phyloP scores from a whole-genome alignment of 2,329 filamentous ascomycete species.

The Torrubiellomyces zombiae region DNA sequence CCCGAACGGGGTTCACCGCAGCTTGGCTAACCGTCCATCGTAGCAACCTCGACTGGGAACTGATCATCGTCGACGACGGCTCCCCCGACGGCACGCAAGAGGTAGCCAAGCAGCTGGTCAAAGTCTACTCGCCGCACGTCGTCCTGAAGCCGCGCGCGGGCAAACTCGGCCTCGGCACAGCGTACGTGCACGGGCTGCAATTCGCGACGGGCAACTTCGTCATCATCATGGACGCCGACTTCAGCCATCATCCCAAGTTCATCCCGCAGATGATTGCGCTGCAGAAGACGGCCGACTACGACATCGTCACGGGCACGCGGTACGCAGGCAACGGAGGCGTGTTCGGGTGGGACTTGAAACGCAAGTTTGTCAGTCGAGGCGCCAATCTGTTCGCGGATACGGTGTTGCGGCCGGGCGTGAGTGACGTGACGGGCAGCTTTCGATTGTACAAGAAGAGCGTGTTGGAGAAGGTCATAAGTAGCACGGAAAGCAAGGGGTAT shows the following conservation, averaged over 20 bases:
- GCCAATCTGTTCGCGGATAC: constrained; percentile 96
- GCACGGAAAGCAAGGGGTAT: constrained; percentile 91
- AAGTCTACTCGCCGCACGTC: constrained; percentile 66
- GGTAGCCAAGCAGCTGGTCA: constrained; percentile 77
- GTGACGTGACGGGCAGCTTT: constrained; percentile 89
- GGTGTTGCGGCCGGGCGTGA: constrained; percentile 80
- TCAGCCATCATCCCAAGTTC: constrained; percentile 98
- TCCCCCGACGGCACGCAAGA: constrained; percentile 90
- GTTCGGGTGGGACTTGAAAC: constrained; percentile 91
- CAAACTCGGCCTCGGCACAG: constrained; percentile 92
- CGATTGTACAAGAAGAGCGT: constrained; percentile 84
- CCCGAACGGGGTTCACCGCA: too few species aligned
- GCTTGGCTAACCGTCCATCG: background rate
- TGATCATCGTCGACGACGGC: constrained; percentile 96
- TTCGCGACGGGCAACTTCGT: constrained; percentile 87
- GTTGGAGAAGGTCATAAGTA: constrained; percentile 75
- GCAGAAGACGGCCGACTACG: constrained; percentile 64
- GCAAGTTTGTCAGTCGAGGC: constrained; percentile 68
- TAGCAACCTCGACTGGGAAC: constrained; percentile 88
- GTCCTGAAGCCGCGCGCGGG: constrained; percentile 75
- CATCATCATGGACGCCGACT: constrained; percentile 99
- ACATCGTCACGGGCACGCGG: constrained; percentile 92
- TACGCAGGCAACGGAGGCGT: constrained; percentile 85
- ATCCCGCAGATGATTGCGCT: constrained; percentile 82
- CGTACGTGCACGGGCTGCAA: constrained; percentile 87